Percentiles rank a stretch among this genome's conserved stretches.
Conservation (phyloP, 139 green algal genomes). For the Micractinium sp. region DNA sequence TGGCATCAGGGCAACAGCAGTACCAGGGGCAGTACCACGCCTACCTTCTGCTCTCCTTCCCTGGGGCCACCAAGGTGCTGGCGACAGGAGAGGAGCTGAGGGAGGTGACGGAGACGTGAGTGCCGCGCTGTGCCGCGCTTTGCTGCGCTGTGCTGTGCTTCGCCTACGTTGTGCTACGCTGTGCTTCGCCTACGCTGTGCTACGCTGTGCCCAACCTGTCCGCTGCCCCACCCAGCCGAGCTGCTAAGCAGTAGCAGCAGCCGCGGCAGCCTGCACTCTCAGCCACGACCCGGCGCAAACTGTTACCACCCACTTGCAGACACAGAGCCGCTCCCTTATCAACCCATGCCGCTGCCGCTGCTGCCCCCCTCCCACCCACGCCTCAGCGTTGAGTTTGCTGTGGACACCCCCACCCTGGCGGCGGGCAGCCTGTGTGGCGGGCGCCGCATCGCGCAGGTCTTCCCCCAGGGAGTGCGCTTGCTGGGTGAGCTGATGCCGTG, state of each 20-base stretch:
- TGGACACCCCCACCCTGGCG: constrained; percentile 67
- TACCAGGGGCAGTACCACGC: constrained; percentile 61
- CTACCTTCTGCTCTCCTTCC: constrained; percentile 78
- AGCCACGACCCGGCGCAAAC: too few relatives aligned
- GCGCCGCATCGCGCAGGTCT: constrained; percentile 66
- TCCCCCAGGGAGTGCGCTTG: constrained; percentile 61
- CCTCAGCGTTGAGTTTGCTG: constrained; percentile 53
- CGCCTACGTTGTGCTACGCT: too few relatives aligned
- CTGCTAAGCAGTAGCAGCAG: background rate
- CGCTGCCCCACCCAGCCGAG: too few relatives aligned
- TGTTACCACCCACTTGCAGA: background rate
- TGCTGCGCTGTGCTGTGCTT: background rate
- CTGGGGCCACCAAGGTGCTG: constrained; percentile 74
- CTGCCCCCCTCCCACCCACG: background rate
- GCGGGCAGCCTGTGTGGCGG: constrained; percentile 76
- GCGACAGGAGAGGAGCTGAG: constrained; percentile 72
- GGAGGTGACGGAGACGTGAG: constrained; percentile 63
- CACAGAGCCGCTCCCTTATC: background rate
- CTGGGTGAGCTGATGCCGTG: constrained; percentile 36
- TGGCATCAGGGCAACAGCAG: background rate
- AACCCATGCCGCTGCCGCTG: background rate
- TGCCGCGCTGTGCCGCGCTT: background rate
- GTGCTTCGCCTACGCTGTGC: too few relatives aligned
- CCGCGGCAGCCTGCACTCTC: too few relatives aligned
- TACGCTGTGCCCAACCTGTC: too few relatives aligned